Percentiles rank a stretch among this genome's conserved stretches.
These are phyloP conservation scores for Rhizopogon roseolus DNA, from an alignment of 768 basidiomycete genomes.

Conservation along the genomic window DNA sequence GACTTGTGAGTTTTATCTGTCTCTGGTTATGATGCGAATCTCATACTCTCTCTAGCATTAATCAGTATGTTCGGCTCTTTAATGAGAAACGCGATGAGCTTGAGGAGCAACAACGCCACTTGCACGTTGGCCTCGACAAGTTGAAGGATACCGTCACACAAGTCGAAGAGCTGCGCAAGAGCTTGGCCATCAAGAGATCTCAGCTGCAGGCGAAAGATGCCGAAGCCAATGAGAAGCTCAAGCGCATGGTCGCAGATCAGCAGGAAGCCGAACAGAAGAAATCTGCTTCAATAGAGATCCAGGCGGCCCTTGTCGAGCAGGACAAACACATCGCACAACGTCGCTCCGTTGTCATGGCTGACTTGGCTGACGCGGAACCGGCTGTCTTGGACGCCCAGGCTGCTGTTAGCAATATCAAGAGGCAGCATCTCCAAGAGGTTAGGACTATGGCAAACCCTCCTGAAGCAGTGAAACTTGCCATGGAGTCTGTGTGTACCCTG, in stretches of 20 bases:
- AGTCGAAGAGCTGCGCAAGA: slow-evolving; percentile 93
- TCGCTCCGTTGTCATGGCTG: slow-evolving; percentile 83
- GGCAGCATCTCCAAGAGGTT: slow-evolving; percentile 94
- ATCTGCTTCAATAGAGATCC: slow-evolving; percentile 91
- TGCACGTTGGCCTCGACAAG: slow-evolving; percentile 97
- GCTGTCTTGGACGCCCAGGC: slow-evolving; percentile 92
- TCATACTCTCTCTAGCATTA: slow-evolving; percentile 56
- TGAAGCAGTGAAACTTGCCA: slow-evolving; percentile 94
- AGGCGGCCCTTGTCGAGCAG: slow-evolving; percentile 89
- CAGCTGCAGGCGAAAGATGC: slow-evolving; percentile 91
- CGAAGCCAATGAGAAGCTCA: slow-evolving; percentile 95
- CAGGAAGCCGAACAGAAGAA: slow-evolving; percentile 99
- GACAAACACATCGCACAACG: slow-evolving; percentile 88
- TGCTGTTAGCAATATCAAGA: slow-evolving; percentile 96
- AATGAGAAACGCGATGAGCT: slow-evolving; percentile 96
- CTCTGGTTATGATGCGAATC: slow-evolving; percentile 2
- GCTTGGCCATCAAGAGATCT: slow-evolving; percentile 88
- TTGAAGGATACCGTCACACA: slow-evolving; percentile 93
- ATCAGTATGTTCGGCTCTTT: slow-evolving; percentile 93
- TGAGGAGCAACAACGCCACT: slow-evolving; percentile 97
- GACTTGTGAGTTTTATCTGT: slow-evolving; percentile 76
- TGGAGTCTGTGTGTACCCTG: slow-evolving; percentile 97
- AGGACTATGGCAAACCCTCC: slow-evolving; percentile 98
- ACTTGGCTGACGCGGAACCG: slow-evolving; percentile 96
- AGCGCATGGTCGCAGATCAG: slow-evolving; percentile 97